phyloP scores from a whole-genome alignment of 495 filamentous ascomycete species.

The Cudoniella acicularis region DNA sequence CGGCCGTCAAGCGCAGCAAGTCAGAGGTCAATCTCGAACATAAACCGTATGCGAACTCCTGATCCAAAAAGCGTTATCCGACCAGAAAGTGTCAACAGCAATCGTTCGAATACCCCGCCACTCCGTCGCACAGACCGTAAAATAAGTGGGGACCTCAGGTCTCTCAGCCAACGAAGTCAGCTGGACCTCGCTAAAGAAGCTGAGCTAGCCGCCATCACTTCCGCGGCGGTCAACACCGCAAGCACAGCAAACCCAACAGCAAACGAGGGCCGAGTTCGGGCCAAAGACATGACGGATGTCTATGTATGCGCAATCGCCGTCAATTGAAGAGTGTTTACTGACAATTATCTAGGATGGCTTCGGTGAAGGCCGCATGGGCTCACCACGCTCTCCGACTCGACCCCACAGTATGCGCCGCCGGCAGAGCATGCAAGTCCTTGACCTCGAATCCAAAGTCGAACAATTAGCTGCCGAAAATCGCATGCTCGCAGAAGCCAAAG shows the following conservation, averaged over 20 bases:
- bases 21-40: constrained; percentile 32
- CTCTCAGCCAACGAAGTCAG: constrained; percentile 52
- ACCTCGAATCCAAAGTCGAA: constrained; percentile 71
- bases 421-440: constrained; percentile 93
- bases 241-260: constrained; percentile 70
- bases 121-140: constrained; percentile 71
- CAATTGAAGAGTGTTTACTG: constrained; percentile 1
- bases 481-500: constrained; percentile 65
- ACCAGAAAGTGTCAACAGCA: constrained; percentile 57
- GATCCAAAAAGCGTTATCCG: constrained; percentile 46
- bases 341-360: constrained; percentile 70
- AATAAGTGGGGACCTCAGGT: constrained; percentile 76
- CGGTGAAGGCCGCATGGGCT: constrained; percentile 82
- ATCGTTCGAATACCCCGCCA: constrained; percentile 54
- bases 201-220: constrained; percentile 18
- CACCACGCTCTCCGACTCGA: constrained; percentile 89
- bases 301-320: constrained; percentile 65
- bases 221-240: constrained; percentile 23
- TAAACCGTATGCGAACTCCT: constrained; percentile 54
- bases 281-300: constrained; percentile 86
- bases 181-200: constrained; percentile 27
- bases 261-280: constrained; percentile 81
- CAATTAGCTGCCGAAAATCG: constrained; percentile 80
- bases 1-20: constrained; percentile 19
- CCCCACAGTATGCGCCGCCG: constrained; percentile 93